These are phyloP conservation scores for Cafeteria roenbergensis DNA, from an alignment of 108 stramenopile species.

Conservation along the genomic window DNA sequence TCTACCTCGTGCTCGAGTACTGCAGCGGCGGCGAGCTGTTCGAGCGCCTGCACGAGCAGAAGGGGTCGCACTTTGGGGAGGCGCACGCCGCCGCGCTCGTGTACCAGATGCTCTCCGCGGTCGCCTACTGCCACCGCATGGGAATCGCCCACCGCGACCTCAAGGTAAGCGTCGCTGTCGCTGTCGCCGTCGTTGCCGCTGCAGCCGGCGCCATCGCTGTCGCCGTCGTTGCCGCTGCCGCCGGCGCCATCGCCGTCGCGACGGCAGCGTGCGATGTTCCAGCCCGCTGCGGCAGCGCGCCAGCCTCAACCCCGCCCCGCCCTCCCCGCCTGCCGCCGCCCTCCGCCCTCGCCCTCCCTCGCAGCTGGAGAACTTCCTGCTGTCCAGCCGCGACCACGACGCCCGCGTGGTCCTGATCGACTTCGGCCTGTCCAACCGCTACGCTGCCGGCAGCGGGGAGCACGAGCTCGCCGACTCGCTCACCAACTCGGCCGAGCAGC, in stretches of 20 bases:
- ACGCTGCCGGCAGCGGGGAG: slow-evolving; percentile 55
- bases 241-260: too few relatives aligned
- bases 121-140: slow-evolving; percentile 75
- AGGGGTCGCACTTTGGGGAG: slow-evolving; percentile 53
- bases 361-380: slow-evolving; percentile 84
- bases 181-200: neutral
- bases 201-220: neutral
- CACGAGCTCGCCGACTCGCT: too few relatives aligned
- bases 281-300: too few relatives aligned
- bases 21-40: slow-evolving; percentile 47
- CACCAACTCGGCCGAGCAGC: too few relatives aligned
- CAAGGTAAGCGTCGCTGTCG: slow-evolving; percentile 11
- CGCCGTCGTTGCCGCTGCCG: neutral
- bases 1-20: slow-evolving; percentile 39
- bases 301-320: too few relatives aligned
- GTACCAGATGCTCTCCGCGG: slow-evolving; percentile 71
- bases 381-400: slow-evolving; percentile 46
- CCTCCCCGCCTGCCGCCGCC: neutral
- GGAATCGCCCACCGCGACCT: slow-evolving; percentile 63
- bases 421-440: slow-evolving; percentile 84
- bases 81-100: slow-evolving; percentile 65
- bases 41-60: slow-evolving; percentile 32
- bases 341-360: slow-evolving; percentile 22
- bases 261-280: too few relatives aligned
- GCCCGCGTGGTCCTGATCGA: slow-evolving; percentile 87